Evolutionary conservation across 768 basidiomycete species (phyloP).

Genomic region (Asterophora parasitica): DNA sequence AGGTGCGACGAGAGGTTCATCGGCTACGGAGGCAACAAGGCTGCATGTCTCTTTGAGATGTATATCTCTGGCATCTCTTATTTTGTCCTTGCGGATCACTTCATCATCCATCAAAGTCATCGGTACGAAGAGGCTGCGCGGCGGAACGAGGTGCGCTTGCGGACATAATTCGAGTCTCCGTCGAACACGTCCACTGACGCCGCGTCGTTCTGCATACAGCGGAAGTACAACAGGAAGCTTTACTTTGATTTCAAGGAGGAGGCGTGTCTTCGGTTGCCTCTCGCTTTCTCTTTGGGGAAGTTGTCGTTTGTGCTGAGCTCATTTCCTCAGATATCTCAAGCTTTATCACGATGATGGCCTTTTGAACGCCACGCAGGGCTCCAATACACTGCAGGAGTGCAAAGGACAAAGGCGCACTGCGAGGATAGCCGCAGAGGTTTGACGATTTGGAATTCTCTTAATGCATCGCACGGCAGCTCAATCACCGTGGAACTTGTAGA

Average conservation of each 20-base stretch:
- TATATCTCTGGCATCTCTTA: constrained; percentile 81
- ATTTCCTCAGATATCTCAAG: constrained; percentile 52
- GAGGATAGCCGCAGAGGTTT: constrained; percentile 36
- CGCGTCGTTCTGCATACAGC: constrained; percentile 31
- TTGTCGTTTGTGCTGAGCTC: background rate
- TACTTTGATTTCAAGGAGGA: constrained; percentile 80
- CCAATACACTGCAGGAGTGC: constrained; percentile 59
- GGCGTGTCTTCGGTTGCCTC: constrained; percentile 54
- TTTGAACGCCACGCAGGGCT: constrained; percentile 45
- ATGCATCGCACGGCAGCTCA: background rate
- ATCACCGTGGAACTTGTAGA: background rate
- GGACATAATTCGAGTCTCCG: background rate
- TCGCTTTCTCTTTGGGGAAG: background rate
- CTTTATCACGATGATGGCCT: constrained; percentile 47
- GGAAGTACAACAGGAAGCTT: constrained; percentile 70
- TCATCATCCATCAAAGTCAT: constrained; percentile 85
- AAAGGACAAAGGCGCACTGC: constrained; percentile 53
- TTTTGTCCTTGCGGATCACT: constrained; percentile 83
- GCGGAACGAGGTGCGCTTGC: constrained; percentile 52
- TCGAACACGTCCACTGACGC: background rate
- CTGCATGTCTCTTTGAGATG: constrained; percentile 89
- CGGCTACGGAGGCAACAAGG: constrained; percentile 91
- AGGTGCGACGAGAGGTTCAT: constrained; percentile 92
- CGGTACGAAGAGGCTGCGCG: constrained; percentile 73
- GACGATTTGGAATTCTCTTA: background rate